phyloP scores from a whole-genome alignment of 371 early-diverging fungal genomes.

The Blakeslea trispora region DNA sequence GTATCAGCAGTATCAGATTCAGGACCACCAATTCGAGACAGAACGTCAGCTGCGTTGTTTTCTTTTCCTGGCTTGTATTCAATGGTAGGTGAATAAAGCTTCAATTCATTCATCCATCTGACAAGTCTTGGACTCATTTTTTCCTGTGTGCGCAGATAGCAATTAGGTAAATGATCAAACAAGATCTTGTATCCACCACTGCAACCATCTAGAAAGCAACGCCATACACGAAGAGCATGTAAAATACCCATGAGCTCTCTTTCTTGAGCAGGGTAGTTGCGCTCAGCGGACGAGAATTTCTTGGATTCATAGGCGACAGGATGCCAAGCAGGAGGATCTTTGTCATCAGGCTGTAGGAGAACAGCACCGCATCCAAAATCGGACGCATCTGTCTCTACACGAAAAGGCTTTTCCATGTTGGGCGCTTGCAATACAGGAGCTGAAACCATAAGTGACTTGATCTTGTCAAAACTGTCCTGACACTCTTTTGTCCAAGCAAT shows the following conservation, averaged over 20 bases:
- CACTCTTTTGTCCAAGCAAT: too few relatives aligned
- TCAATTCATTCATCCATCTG: slow-evolving; percentile 16
- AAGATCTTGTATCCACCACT: slow-evolving; percentile 11
- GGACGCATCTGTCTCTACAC: slow-evolving; percentile 37
- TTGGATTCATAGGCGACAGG: slow-evolving; percentile 36
- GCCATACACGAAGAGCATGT: slow-evolving; percentile 30
- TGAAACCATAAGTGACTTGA: slow-evolving; percentile 12
- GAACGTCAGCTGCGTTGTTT: slow-evolving; percentile 24
- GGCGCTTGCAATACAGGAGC: slow-evolving; percentile 28
- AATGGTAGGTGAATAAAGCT: slow-evolving; percentile 1
- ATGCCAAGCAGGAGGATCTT: slow-evolving; percentile 10
- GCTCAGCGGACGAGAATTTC: slow-evolving; percentile 28
- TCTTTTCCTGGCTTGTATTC: slow-evolving; percentile 29
- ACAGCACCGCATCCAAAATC: slow-evolving; percentile 32
- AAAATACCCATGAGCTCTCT: slow-evolving; percentile 34
- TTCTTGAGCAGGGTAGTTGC: slow-evolving; percentile 32
- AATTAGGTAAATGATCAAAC: slow-evolving; percentile 24
- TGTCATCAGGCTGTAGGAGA: slow-evolving; percentile 26
- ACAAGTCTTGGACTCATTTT: slow-evolving; percentile 21
- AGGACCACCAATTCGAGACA: slow-evolving; percentile 15
- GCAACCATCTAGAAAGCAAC: slow-evolving; percentile 25
- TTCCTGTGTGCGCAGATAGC: slow-evolving; percentile 22
- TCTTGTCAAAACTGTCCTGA: slow-evolving; percentile 18
- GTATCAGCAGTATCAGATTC: neutral
- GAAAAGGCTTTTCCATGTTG: slow-evolving; percentile 22